Percentiles rank a stretch among this genome's conserved stretches.
Conservation (phyloP, 106 monocot genomes). For the Ottelia alismoides region DNA sequence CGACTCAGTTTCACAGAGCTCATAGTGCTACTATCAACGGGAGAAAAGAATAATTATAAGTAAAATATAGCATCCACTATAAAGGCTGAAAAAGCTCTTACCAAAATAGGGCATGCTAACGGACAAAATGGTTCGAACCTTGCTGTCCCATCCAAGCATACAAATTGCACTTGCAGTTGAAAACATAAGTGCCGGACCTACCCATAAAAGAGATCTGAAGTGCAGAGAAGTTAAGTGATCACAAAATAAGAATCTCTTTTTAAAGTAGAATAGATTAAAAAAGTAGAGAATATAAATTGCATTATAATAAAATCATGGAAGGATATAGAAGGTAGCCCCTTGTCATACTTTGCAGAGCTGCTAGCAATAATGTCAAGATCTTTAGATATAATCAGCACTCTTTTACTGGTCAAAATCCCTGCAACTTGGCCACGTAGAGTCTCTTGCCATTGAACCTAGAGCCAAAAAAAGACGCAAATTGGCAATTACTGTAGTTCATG, state of each 20-base stretch:
- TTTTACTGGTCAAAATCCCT: conserved; percentile 75
- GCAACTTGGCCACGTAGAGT: conserved; percentile 88
- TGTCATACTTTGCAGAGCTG: conserved; percentile 64
- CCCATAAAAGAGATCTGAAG: conserved; percentile 86
- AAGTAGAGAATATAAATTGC: conserved; percentile 1
- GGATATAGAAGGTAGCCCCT: conserved; percentile 91
- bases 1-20: too few species aligned
- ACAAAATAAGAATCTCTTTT: not conserved
- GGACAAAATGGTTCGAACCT: conserved; percentile 72
- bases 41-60: not conserved
- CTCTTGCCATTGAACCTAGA: conserved; percentile 95
- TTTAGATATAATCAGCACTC: conserved; percentile 73
- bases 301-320: conserved; percentile 1
- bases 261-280: conserved; percentile 3
- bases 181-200: conserved; percentile 92
- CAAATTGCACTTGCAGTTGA: conserved; percentile 75
- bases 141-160: conserved; percentile 95
- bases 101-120: conserved; percentile 74
- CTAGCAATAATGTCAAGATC: conserved; percentile 85
- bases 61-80: too few species aligned
- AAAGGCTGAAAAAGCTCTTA: too few species aligned
- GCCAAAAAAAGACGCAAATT: too few species aligned
- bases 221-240: conserved; percentile 51
- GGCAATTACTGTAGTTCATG: too few species aligned
- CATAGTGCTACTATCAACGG: not conserved